Base-by-base conservation (phyloP, 768 basidiomycete species). In the Gautieria morchelliformis region DNA sequence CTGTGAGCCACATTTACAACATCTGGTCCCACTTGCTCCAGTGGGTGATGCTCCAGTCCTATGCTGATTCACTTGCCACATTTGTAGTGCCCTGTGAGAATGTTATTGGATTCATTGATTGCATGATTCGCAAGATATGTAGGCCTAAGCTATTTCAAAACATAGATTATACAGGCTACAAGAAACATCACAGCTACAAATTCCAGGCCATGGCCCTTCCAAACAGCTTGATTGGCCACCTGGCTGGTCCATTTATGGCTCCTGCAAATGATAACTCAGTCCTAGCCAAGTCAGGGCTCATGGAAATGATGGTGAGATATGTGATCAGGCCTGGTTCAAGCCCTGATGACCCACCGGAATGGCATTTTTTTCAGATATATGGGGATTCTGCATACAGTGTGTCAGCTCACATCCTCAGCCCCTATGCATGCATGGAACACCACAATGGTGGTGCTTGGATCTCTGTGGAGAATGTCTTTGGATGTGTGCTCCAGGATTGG, bases 181-280 rank as follows among this genome's bases (percentile, higher is more conserved):
- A 68, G 58, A 67, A 66, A 54, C 19, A 54, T 37, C 67, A 70
- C 55, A 66, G 66, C 4, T 46, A 63, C 12, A 70, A 70, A 48
- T 69, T 54, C 45, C 68, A 69, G 41, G 66, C 61, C 1, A n/a
- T 69, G 32, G 64, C 54, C 44, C 53, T 65, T 15, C 67, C 66
- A 17, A 64, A 69, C 55, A 64, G 68, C 1, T 44, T 68, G 10
- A 46, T 67, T 53, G 66, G 60, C 1, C 68, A 67, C 56, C 53
- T 66, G 10, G 64, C 39, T 61, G 65, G 68, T 11, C 64, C 66
- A 14, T 40, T 61, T 3, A 61, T 53, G 46, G 68, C 58, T 20
- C 58, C 61, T 1, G 58, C 60, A 1, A 60, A 64, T 46, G 63
- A 68, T 51, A 59, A 58, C 19, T 19, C 39, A 10, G 45, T 66